These are phyloP conservation scores for Venturia carpophila DNA, from an alignment of 2,329 filamentous ascomycete species.

Conservation along the genomic window DNA sequence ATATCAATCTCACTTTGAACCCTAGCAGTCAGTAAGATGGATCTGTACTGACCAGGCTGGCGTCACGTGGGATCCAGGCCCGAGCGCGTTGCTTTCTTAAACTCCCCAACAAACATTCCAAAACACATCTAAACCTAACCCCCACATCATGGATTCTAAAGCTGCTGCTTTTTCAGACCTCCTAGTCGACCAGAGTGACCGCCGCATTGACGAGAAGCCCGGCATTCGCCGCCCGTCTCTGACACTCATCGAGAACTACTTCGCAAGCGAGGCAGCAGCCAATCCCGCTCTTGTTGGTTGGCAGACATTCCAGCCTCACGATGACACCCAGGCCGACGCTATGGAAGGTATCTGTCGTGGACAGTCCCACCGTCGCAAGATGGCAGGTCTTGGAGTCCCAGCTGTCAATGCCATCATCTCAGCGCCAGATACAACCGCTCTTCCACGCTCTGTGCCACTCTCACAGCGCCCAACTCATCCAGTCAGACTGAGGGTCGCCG, in stretches of 20 bases:
- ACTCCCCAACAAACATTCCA: background rate
- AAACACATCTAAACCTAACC: background rate
- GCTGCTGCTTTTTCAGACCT: background rate
- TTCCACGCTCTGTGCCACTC: background rate
- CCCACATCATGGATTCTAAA: background rate
- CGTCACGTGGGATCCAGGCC: too few relatives aligned
- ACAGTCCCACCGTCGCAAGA: conserved; percentile 3
- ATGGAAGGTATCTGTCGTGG: conserved; percentile 4
- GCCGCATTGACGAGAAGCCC: background rate
- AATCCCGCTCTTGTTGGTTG: background rate
- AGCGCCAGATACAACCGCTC: background rate
- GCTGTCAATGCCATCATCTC: background rate
- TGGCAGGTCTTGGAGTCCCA: background rate
- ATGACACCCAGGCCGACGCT: background rate
- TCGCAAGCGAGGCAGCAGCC: background rate
- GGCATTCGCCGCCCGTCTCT: background rate
- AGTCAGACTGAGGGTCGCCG: background rate
- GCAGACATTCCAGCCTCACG: background rate
- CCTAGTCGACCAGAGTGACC: background rate
- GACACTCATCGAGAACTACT: background rate
- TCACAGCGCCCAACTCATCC: background rate
- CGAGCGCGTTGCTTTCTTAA: background rate
- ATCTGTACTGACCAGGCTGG: too few relatives aligned
- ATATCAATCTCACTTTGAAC: too few relatives aligned
- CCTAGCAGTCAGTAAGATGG: too few relatives aligned